A percentile compares a stretch with the other conserved stretches of the same genome.
These are phyloP conservation scores for Pseudogymnoascus sp. DNA, from an alignment of 2,329 filamentous ascomycete genomes.

Conservation along the genomic window DNA sequence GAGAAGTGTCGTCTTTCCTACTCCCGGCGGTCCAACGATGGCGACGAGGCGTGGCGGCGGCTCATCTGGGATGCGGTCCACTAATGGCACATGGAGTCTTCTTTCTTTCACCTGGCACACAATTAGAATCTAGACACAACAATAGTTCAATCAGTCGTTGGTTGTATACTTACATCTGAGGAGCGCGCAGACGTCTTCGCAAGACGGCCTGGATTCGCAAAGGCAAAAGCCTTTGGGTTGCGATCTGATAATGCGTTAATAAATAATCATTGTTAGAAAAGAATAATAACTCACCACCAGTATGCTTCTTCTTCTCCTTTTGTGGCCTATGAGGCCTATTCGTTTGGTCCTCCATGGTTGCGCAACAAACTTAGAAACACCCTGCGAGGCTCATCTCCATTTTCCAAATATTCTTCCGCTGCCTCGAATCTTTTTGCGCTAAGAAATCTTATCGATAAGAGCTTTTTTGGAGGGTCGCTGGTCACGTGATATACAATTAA, in stretches of 20 bases:
- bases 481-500: neutral
- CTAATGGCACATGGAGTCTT: constrained; percentile 88
- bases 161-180: constrained; percentile 41
- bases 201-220: constrained; percentile 31
- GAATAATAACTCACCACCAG: constrained; percentile 44
- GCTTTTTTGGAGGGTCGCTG: neutral
- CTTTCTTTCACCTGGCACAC: constrained; percentile 76
- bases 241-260: constrained; percentile 21
- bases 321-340: constrained; percentile 80
- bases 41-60: constrained; percentile 87
- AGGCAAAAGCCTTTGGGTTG: constrained; percentile 32
- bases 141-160: constrained; percentile 9
- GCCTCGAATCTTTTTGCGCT: constrained; percentile 7
- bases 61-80: constrained; percentile 93
- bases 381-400: constrained; percentile 6
- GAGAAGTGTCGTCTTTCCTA: constrained; percentile 90
- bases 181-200: constrained; percentile 40
- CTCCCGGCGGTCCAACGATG: constrained; percentile 90
- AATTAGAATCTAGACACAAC: constrained; percentile 12
- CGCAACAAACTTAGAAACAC: constrained; percentile 8
- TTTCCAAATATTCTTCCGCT: constrained; percentile 7
- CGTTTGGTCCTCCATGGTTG: constrained; percentile 69
- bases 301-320: constrained; percentile 80
- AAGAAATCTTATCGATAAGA: constrained; percentile 8
- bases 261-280: neutral